Base-by-base conservation (phyloP, 805 yeast species). In the Candida stauntonica region DNA sequence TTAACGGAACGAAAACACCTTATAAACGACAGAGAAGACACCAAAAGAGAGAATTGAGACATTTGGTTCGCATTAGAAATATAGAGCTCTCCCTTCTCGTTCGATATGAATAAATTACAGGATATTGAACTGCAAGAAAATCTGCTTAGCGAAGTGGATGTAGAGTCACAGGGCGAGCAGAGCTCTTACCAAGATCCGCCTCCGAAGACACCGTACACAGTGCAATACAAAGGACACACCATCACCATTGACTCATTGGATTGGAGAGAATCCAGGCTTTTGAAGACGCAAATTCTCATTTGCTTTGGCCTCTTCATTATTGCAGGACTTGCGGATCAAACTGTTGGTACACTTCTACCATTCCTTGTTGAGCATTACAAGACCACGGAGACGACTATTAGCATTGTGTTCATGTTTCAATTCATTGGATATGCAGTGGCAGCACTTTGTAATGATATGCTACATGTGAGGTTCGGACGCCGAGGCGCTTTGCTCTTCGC, bases 321-420 rank as follows among this genome's bases (percentile, higher is more conserved):
- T 2, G 57, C 75, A 42, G 87, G 87, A 0, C 51, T 79, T 18
- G 66, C 70, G 5, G 86, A 81, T 47, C 82, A 79, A 52, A 65
- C 81, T 0, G 57, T 77, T 16, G 86, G 86, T 0, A 69, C 84
- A 0, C 52, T 79, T 24, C 61, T 81, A 36, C 82, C 83, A 1
- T 61, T 67, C 28, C 47, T 79, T 8, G 71, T 77, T 41, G 54
- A 52, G 7, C 58, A 72, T 34, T 81, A 77, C 51, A 19, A 60
- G 1, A 66, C 78, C 7, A 62, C 70, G 46, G 75, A 81, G 46
- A 57, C 73, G 1, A 62, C 63, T 20, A 60, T 74, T 1, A 72
- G 83, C 5, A 50, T 68, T 24, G 55, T 80, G 2, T 80, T 77
- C 46, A 54, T 79, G 15, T 64, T 74, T 7, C 72, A 73, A 19